Conservation (phyloP, 1,139 yeast genomes). For the Geotrichum fermentans region DNA sequence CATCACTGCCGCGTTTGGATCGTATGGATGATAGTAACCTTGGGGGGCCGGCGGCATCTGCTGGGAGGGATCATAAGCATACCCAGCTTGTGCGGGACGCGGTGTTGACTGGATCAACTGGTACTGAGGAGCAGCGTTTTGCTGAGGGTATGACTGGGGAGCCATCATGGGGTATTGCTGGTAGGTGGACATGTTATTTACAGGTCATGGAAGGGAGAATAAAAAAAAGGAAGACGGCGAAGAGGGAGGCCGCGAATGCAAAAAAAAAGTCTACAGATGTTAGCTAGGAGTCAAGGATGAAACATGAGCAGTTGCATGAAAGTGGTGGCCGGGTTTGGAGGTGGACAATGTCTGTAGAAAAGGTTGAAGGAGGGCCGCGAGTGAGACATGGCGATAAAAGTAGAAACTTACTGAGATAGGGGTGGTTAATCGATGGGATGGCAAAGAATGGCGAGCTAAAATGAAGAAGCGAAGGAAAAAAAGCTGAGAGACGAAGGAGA, state of each 20-base stretch:
- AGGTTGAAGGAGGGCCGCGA: too few relatives aligned
- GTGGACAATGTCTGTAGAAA: background rate
- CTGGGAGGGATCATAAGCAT: background rate
- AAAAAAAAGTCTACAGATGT: background rate
- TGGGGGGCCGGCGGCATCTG: conserved; percentile 7
- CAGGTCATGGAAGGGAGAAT: background rate
- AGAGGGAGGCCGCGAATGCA: background rate
- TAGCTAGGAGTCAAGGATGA: conserved; percentile 7
- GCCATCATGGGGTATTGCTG: conserved; percentile 31
- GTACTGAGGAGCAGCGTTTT: conserved; percentile 1
- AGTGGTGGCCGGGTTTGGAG: background rate
- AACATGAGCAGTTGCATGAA: conserved; percentile 6
- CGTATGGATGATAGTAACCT: conserved; percentile 4
- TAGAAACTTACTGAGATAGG: too few relatives aligned
- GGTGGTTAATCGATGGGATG: too few relatives aligned
- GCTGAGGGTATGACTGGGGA: conserved; percentile 6
- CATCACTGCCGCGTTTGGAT: conserved; percentile 3
- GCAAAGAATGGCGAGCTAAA: too few relatives aligned
- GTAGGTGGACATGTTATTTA: conserved; percentile 24
- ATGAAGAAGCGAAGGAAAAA: background rate
- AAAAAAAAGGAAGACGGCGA: background rate
- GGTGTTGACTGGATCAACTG: conserved; percentile 16
- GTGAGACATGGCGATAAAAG: too few relatives aligned
- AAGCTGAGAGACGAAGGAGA: background rate
- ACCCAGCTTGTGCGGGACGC: conserved; percentile 4